Evolutionary conservation across 768 basidiomycete genomes (phyloP).

Genomic region (Coprinopsis sp.): DNA sequence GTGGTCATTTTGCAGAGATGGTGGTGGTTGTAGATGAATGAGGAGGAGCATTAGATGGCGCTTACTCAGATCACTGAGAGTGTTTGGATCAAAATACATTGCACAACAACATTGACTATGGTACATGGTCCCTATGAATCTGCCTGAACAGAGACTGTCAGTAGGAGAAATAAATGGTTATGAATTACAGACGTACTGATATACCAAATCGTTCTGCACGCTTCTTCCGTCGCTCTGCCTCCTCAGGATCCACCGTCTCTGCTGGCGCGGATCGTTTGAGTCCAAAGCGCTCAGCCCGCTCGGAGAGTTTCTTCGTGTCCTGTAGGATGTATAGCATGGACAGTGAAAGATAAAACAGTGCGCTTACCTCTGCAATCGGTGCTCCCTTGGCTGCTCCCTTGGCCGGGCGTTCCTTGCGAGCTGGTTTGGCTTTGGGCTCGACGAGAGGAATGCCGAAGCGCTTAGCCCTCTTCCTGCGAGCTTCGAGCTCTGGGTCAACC

Average conservation of each 20-base stretch:
- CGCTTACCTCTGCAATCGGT: constrained; percentile 10
- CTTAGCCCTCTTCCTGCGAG: constrained; percentile 55
- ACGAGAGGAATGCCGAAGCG: constrained; percentile 70
- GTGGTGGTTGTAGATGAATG: constrained; percentile 3
- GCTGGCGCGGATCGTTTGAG: constrained; percentile 31
- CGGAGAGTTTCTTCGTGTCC: constrained; percentile 47
- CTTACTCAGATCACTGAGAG: background rate
- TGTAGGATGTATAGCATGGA: constrained; percentile 16
- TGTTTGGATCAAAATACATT: background rate
- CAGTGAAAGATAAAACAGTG: background rate
- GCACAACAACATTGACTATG: background rate
- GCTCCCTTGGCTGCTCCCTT: constrained; percentile 14
- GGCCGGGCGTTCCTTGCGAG: constrained; percentile 21
- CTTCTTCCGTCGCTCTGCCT: constrained; percentile 52
- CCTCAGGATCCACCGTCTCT: constrained; percentile 51
- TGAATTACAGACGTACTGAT: constrained; percentile 3
- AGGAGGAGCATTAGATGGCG: background rate
- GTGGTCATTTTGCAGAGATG: constrained; percentile 26
- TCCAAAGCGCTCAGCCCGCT: constrained; percentile 57
- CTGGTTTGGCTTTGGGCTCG: constrained; percentile 25
- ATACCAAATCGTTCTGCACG: constrained; percentile 61
- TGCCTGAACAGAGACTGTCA: background rate
- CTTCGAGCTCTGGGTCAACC: constrained; percentile 50
- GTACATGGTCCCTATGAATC: background rate
- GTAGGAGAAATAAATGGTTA: background rate